These are phyloP conservation scores for Thelephora ganbajun DNA, from an alignment of 768 basidiomycete species.

Conservation along the genomic window DNA sequence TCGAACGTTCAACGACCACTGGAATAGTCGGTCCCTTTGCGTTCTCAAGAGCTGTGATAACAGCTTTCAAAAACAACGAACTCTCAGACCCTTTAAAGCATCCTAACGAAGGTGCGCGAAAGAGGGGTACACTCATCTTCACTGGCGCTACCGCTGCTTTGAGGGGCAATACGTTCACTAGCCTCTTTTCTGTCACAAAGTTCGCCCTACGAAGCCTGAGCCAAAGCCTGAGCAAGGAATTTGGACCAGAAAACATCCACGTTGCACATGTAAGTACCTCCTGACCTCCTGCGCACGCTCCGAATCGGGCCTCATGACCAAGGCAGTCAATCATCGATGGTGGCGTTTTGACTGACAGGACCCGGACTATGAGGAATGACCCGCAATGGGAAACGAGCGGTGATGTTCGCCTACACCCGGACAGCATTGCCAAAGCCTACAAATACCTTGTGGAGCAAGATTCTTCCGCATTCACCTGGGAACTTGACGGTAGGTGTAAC, in stretches of 20 bases:
- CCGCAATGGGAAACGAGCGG: constrained; percentile 29
- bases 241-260: constrained; percentile 30
- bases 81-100: constrained; percentile 1
- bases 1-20: constrained; percentile 15
- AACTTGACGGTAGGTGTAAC: constrained; percentile 50
- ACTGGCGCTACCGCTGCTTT: constrained; percentile 29
- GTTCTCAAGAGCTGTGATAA: constrained; percentile 21
- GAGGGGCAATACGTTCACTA: constrained; percentile 24
- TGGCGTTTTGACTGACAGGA: constrained; percentile 14
- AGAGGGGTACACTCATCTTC: constrained; percentile 28
- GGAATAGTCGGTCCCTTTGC: constrained; percentile 26
- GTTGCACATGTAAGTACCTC: constrained; percentile 45
- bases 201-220: constrained; percentile 26
- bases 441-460: constrained; percentile 56
- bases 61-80: constrained; percentile 19
- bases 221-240: constrained; percentile 30
- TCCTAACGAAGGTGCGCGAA: constrained; percentile 14
- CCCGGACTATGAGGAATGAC: constrained; percentile 1
- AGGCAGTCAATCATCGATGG: constrained; percentile 59
- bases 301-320: neutral
- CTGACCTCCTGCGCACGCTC: neutral
- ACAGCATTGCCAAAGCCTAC: constrained; percentile 54
- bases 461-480: constrained; percentile 65
- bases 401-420: constrained; percentile 39
- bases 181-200: constrained; percentile 27